phyloP scores from a whole-genome alignment of 306 rosid genomes.

The Purshia tridentata region DNA sequence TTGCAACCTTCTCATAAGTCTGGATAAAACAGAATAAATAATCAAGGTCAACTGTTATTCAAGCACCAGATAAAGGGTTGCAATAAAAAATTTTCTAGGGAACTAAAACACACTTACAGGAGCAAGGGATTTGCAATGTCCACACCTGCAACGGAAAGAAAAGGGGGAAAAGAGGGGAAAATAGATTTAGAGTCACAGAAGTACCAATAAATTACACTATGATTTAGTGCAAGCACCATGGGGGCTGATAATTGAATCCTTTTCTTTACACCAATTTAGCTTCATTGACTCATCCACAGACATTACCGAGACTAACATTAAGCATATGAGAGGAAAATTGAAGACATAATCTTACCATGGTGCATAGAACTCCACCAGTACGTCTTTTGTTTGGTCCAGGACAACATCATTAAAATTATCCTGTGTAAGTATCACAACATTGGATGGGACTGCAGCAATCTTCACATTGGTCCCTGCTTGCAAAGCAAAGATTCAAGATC shows the following conservation, averaged over 20 bases:
- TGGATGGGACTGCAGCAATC: conserved; percentile 62
- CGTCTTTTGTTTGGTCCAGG: conserved; percentile 76
- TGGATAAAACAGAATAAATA: conserved; percentile 27
- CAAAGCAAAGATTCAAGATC: conserved; percentile 19
- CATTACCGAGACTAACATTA: neutral
- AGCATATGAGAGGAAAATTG: neutral
- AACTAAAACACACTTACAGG: conserved; percentile 53
- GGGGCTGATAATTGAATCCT: neutral
- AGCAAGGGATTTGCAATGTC: conserved; percentile 93
- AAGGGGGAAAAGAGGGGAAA: neutral
- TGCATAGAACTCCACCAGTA: conserved; percentile 90
- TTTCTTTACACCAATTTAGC: neutral
- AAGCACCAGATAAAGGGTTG: conserved; percentile 16
- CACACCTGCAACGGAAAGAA: conserved; percentile 63
- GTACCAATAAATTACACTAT: neutral
- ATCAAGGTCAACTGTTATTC: conserved; percentile 21
- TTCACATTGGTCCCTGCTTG: conserved; percentile 82
- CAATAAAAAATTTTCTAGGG: conserved; percentile 18
- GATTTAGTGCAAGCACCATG: neutral
- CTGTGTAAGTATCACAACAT: conserved; percentile 56
- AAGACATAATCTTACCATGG: conserved; percentile 64
- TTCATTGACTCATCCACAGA: conserved; percentile 1
- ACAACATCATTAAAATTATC: conserved; percentile 71
- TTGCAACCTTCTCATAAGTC: conserved; percentile 84
- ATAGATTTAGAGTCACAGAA: conserved; percentile 8